phyloP scores from a whole-genome alignment of 495 filamentous ascomycete genomes.

The Zalerion maritima region DNA sequence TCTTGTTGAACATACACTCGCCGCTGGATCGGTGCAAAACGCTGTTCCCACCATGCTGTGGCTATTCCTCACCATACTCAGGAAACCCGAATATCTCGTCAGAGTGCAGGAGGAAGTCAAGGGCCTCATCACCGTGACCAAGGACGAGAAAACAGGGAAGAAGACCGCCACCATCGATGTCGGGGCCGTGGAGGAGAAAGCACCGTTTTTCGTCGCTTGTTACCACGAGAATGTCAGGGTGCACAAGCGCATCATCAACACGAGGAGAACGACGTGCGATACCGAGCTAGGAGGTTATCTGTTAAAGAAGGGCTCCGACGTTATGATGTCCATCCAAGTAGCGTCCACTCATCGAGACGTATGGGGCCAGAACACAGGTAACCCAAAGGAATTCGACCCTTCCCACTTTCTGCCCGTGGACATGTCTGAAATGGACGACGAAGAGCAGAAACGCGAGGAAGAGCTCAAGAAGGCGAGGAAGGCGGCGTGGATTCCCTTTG shows the following conservation, averaged over 20 bases:
- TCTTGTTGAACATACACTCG: constrained; percentile 6
- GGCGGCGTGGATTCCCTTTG: constrained; percentile 24
- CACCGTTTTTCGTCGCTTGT: constrained; percentile 7
- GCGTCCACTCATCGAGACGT: constrained; percentile 13
- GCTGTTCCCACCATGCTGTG: constrained; percentile 12
- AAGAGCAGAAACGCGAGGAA: constrained; percentile 4
- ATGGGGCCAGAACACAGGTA: constrained; percentile 22
- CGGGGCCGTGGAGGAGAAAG: too few relatives aligned
- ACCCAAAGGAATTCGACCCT: constrained; percentile 15
- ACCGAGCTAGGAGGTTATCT: constrained; percentile 20
- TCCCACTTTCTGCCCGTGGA: constrained; percentile 15
- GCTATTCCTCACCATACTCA: constrained; percentile 7
- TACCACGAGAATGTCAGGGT: constrained; percentile 12
- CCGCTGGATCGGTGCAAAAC: constrained; percentile 6
- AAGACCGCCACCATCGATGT: not conserved
- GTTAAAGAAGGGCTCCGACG: constrained; percentile 19
- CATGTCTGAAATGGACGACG: too few relatives aligned
- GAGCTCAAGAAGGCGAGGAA: constrained; percentile 8
- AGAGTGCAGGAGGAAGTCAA: constrained; percentile 6
- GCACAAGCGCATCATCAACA: constrained; percentile 4
- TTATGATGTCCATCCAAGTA: constrained; percentile 12
- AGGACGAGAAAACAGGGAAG: not conserved
- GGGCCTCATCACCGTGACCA: not conserved
- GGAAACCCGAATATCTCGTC: constrained; percentile 4
- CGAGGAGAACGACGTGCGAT: constrained; percentile 16